Percentiles rank a stretch among this genome's conserved stretches.
phyloP scores from a whole-genome alignment of 331 rosid genomes.

The Rhamnella rubrinervis region DNA sequence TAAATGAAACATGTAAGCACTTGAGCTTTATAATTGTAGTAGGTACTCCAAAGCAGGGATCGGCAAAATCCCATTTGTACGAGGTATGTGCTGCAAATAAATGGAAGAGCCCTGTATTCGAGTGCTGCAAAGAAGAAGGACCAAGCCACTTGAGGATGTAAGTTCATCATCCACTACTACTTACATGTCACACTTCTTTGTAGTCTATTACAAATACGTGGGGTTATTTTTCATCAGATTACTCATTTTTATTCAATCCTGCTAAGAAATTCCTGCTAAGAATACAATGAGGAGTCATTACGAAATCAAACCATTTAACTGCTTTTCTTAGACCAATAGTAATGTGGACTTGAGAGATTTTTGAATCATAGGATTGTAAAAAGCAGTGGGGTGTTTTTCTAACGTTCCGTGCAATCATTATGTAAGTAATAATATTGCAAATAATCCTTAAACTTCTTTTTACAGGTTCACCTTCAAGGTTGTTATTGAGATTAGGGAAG shows the following conservation, averaged over 20 bases:
- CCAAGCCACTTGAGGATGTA: conserved; percentile 58
- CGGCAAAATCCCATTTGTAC: conserved; percentile 41
- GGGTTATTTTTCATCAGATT: conserved; percentile 3
- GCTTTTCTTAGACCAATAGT: too few species aligned
- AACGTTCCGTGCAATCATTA: too few species aligned
- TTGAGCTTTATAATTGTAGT: not conserved
- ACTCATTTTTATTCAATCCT: not conserved
- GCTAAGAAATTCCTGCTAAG: too few species aligned
- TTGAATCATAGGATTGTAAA: too few species aligned
- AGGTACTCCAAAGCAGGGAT: conserved; percentile 39
- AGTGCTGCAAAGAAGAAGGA: conserved; percentile 70
- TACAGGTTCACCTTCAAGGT: conserved; percentile 71
- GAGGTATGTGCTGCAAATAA: conserved; percentile 53
- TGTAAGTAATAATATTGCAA: too few species aligned
- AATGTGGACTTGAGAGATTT: too few species aligned
- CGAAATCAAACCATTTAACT: too few species aligned
- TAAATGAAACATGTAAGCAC: too few species aligned
- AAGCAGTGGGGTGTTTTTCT: too few species aligned
- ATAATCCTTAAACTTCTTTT: not conserved
- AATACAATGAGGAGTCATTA: too few species aligned
- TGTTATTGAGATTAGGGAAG: conserved; percentile 35
- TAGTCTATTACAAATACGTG: not conserved
- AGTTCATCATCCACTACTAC: conserved; percentile 16
- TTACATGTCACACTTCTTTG: not conserved
- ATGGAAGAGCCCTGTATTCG: conserved; percentile 66